Evolutionary conservation across 805 yeast genomes (phyloP).

Genomic region (Debaryomyces prosopidis): DNA sequence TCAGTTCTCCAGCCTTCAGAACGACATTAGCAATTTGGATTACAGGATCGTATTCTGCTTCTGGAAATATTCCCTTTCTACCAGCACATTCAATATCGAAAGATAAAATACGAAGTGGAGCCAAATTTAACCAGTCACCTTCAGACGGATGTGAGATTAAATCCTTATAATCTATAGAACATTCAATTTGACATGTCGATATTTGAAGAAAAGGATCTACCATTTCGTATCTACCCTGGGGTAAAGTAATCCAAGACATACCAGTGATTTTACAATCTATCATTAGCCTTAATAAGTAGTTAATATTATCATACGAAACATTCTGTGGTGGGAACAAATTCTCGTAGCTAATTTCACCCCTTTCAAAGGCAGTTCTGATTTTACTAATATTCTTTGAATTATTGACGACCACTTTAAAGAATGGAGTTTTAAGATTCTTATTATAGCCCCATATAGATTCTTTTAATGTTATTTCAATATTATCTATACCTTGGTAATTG

Average conservation of each 20-base stretch:
- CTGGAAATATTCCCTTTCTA: constrained; percentile 94
- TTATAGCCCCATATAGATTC: constrained; percentile 94
- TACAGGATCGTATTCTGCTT: constrained; percentile 88
- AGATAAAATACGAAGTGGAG: constrained; percentile 89
- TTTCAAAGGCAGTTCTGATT: constrained; percentile 78
- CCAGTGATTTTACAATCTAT: constrained; percentile 91
- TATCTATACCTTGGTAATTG: constrained; percentile 58
- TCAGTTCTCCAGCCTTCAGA: constrained; percentile 74
- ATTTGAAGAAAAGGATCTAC: constrained; percentile 42
- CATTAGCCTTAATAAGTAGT: constrained; percentile 83
- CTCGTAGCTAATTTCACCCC: constrained; percentile 70
- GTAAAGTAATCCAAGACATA: constrained; percentile 96
- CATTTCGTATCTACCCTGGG: constrained; percentile 64
- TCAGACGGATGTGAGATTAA: constrained; percentile 82
- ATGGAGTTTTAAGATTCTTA: constrained; percentile 75
- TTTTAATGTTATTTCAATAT: constrained; percentile 64
- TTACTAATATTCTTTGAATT: constrained; percentile 68
- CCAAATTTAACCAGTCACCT: constrained; percentile 90
- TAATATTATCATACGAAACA: constrained; percentile 87
- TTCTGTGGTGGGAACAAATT: constrained; percentile 59
- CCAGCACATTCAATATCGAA: constrained; percentile 99
- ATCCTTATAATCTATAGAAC: constrained; percentile 64
- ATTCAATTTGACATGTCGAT: constrained; percentile 86
- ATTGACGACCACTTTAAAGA: constrained; percentile 68
- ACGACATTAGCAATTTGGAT: constrained; percentile 97